phyloP scores from a whole-genome alignment of 108 stramenopile species.

The Aurantiochytrium sp. region DNA sequence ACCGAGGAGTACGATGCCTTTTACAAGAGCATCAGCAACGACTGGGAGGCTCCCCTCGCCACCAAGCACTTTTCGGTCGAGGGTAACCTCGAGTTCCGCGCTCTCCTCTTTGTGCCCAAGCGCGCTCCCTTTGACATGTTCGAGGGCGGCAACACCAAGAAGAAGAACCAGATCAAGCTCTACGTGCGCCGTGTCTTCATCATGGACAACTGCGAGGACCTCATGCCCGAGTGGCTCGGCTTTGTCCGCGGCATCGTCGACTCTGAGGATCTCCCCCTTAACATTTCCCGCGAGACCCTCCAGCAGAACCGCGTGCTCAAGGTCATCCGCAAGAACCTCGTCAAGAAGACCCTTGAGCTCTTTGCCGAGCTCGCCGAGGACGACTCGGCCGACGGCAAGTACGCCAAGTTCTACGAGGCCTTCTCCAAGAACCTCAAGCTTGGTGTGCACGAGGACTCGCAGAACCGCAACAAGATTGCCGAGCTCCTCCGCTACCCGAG shows the following conservation, averaged over 20 bases:
- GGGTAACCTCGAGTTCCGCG: conserved; percentile 98
- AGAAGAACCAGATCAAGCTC: conserved; percentile 99
- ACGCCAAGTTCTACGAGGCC: conserved; percentile 99
- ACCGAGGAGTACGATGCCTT: conserved; percentile 98
- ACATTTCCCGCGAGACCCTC: conserved; percentile 99
- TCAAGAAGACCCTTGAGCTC: conserved; percentile 99
- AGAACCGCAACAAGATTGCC: conserved; percentile 99
- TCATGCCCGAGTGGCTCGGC: conserved; percentile 99
- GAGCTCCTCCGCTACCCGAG: conserved; percentile 98
- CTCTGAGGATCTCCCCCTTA: conserved; percentile 98
- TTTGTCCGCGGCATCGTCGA: conserved; percentile 99
- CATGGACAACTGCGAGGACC: conserved; percentile 99
- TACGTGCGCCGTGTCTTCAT: conserved; percentile 99
- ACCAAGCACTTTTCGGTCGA: conserved; percentile 99
- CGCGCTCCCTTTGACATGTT: conserved; percentile 99
- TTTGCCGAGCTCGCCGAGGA: conserved; percentile 98
- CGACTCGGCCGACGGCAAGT: conserved; percentile 69
- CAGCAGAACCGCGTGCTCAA: conserved; percentile 99
- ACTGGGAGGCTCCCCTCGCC: conserved; percentile 99
- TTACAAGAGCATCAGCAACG: conserved; percentile 99
- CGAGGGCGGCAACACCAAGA: conserved; percentile 97
- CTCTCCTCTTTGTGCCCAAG: conserved; percentile 97
- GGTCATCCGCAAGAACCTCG: conserved; percentile 99
- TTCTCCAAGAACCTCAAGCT: conserved; percentile 99
- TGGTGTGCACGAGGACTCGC: conserved; percentile 97